Base-by-base conservation (phyloP, 495 filamentous ascomycete species). In the Hyaloscypha finlandica region DNA sequence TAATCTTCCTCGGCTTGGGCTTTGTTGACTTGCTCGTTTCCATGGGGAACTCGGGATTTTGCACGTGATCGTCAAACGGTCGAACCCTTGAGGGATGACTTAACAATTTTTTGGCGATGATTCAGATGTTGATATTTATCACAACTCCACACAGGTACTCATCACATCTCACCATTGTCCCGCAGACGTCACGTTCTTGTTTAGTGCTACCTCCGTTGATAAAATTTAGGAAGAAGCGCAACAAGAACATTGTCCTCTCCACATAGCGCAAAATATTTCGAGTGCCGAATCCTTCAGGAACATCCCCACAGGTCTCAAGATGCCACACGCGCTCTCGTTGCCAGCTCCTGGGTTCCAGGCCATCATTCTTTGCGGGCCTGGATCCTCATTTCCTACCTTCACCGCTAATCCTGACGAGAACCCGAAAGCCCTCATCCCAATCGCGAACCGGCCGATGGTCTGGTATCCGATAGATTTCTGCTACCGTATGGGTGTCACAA, bases 381-480 rank as follows among this genome's bases (percentile, higher is more conserved):
- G 96, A 62, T 88, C 91, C 16, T 94, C 90, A 3, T 89, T 98
- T 63, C 91, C 90, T 45, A 97, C 96, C 0, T 97, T 98, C 78
- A 97, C 93, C 3, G 88, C 92, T 8, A 92, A 90, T 63, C 90
- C 94, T 5, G 90, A 94, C 76, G 92, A 96, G 72, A 89, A 89
- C 64, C 94, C 94, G 4, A 99, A 98, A 79, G 91, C 91, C 57
- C 85, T 99, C 9, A 80, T 98, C 31, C 93, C 93, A 8, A 90
- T 98, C 61, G 95, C 94, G 64, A 98, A 98, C 77, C 83, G 93
- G 64, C 94, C 94, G 0, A 97, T 98, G 95, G 85, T 99, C 39
- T 97, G 90, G 87, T 98, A 97, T 77, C 88, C 92, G 0, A 81
- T 99, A 55, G 92, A 97, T 67, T 97, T 91, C 80, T 96, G 93